Evolutionary conservation across 2,329 filamentous ascomycete species (phyloP).

Genomic region (Cladobotryum protrusum): DNA sequence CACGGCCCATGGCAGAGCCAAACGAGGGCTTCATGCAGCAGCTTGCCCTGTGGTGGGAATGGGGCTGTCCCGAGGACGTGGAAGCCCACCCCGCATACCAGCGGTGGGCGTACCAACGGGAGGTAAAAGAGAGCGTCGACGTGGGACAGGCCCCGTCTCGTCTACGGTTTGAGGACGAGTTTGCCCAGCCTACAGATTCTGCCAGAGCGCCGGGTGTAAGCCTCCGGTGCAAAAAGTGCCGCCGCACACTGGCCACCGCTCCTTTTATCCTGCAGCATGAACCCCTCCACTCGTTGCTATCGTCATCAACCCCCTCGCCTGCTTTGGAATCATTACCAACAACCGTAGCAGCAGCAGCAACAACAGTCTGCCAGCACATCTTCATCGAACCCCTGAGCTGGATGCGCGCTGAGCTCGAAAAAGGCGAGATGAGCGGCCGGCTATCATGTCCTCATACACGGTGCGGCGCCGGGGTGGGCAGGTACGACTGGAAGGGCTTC

Average conservation of each 20-base stretch:
- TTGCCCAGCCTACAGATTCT: not conserved
- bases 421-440: constrained; percentile 75
- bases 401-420: constrained; percentile 82
- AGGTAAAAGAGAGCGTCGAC: constrained; percentile 54
- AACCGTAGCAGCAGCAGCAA: constrained; percentile 10
- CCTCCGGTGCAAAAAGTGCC: constrained; percentile 86
- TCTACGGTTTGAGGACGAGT: constrained; percentile 75
- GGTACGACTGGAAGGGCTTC: constrained; percentile 95
- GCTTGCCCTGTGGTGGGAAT: constrained; percentile 77
- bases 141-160: constrained; percentile 74
- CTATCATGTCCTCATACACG: constrained; percentile 73
- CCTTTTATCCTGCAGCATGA: constrained; percentile 62
- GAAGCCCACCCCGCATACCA: constrained; percentile 72
- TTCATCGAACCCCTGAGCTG: constrained; percentile 90
- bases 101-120: constrained; percentile 54
- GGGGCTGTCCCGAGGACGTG: constrained; percentile 66
- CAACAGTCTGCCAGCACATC: constrained; percentile 64
- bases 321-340: constrained; percentile 8
- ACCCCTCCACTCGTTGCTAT: not conserved
- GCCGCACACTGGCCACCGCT: constrained; percentile 52
- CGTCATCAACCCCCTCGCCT: constrained; percentile 7
- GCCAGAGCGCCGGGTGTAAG: constrained; percentile 16
- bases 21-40: constrained; percentile 91
- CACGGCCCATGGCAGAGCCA: constrained; percentile 74
- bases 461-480: constrained; percentile 78